A percentile compares a stretch with the other conserved stretches of the same genome.
Conservation (phyloP, 2,329 filamentous ascomycete species). For the Alternaria metachromatica region DNA sequence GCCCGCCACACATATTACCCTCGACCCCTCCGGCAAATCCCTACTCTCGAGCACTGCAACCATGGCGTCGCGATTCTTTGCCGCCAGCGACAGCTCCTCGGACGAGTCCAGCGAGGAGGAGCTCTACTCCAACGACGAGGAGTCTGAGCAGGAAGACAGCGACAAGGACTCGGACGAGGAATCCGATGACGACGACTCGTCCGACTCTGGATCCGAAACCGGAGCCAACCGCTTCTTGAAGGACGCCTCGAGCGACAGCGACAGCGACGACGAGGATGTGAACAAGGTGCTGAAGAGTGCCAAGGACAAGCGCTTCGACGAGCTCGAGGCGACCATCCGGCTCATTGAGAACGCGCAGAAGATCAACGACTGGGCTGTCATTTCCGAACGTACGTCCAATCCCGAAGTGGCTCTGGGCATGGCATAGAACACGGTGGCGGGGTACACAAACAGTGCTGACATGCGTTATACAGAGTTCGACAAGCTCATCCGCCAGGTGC, state of each 20-base stretch:
- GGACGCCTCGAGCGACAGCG: constrained; percentile 77
- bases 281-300: constrained; percentile 92
- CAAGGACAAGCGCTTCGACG: constrained; percentile 96
- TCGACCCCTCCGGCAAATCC: constrained; percentile 30
- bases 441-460: constrained; percentile 27
- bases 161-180: constrained; percentile 64
- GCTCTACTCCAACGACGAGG: constrained; percentile 82
- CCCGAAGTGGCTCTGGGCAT: background rate
- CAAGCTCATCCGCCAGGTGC: constrained; percentile 87
- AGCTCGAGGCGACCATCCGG: constrained; percentile 87
- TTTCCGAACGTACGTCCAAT: constrained; percentile 75
- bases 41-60: constrained; percentile 34
- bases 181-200: constrained; percentile 66
- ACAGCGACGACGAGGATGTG: constrained; percentile 83
- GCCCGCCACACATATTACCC: constrained; percentile 26
- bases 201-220: constrained; percentile 62
- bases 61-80: constrained; percentile 86
- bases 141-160: constrained; percentile 48
- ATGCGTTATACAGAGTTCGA: constrained; percentile 74
- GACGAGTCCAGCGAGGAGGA: constrained; percentile 95
- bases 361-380: constrained; percentile 96
- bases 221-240: constrained; percentile 87
- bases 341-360: constrained; percentile 96
- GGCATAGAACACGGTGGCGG: constrained; percentile 1
- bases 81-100: constrained; percentile 92